Evolutionary conservation across 1,284 basidiomycete species (phyloP).

Genomic region (Marasmius oreades): DNA sequence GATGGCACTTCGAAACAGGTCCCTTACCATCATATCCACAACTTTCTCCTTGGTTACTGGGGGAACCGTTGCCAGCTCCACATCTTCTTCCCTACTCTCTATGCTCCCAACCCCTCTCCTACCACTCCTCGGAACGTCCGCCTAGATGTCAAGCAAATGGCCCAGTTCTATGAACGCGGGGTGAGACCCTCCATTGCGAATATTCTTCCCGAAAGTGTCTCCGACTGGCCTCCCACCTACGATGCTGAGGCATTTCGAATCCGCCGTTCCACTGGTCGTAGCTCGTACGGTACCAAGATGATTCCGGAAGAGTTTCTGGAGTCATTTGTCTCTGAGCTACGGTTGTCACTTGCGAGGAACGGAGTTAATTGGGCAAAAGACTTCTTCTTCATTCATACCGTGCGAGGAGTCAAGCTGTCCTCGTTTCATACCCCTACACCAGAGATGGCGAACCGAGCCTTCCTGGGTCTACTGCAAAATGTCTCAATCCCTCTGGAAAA

Average conservation of each 20-base stretch:
- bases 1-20: conserved; percentile 9
- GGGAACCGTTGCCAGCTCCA: conserved; percentile 17
- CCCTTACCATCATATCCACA: conserved; percentile 23
- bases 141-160: conserved; percentile 14
- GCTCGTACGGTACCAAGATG: conserved; percentile 18
- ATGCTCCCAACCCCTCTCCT: not conserved
- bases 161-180: conserved; percentile 22
- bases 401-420: conserved; percentile 23
- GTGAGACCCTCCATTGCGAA: conserved; percentile 19
- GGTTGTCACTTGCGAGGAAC: conserved; percentile 12
- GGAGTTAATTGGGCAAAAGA: conserved; percentile 17
- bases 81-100: conserved; percentile 21
- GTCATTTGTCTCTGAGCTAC: conserved; percentile 15
- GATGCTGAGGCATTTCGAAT: conserved; percentile 19
- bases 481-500: conserved; percentile 9
- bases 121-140: no score
- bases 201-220: conserved; percentile 5
- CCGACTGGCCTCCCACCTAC: conserved; percentile 23
- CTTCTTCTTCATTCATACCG: conserved; percentile 22
- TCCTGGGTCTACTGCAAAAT: conserved; percentile 4
- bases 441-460: not conserved
- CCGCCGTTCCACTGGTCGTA: conserved; percentile 11
- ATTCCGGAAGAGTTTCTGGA: conserved; percentile 10
- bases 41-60: conserved; percentile 24
- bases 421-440: conserved; percentile 12